Evolutionary conservation across 106 monocot genomes (phyloP), one percentile per base, ranked within the genome.

Genomic region (Dendrobium catenatum): DNA sequence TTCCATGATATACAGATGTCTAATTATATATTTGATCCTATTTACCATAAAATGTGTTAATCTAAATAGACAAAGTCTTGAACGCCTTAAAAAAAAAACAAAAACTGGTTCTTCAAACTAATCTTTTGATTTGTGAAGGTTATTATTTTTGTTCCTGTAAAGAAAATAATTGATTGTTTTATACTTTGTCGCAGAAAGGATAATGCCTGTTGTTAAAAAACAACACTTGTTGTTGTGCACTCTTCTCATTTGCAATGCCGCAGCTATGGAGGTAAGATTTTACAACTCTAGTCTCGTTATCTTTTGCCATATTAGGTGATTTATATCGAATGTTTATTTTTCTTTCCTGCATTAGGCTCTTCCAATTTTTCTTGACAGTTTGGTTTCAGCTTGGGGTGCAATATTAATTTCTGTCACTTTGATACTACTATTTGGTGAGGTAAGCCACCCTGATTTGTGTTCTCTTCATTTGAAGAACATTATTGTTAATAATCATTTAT

Each of bases 371-470:
- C 95, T 98, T 74, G 98, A 91, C 72, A 85, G 88, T 78, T 84
- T 98, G 84, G 84, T 95, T 55, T 78, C 95, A 10, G 95, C 98
- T 18, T 98, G 98, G 98, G 95, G 90, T 75, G 95, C 98, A 46
- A 86, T 98, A 70, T 77, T 98, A 75, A 93, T 98, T 80, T 98
- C 98, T 42, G 95, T 98, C 8, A 98, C 98, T 40, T 87, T 98
- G 85, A 90, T 98, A 70, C 95, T 98, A 79, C 70, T 98, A 70
- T 92, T 98, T 82, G 98, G 98, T 42, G 98, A 98, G 94, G 97
- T 98, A 16, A 88, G 75, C n/a, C 49, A n/a, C 17, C 42, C 24
- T 40, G 55, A 40, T 79, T 17, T 75, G 9, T 75, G 22, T 75
- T 43, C 11, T 31, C 19, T 54, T 73, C 0, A 19, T 2, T 40